Conservation (phyloP, 306 rosid genomes). For the Begonia peltatifolia region DNA sequence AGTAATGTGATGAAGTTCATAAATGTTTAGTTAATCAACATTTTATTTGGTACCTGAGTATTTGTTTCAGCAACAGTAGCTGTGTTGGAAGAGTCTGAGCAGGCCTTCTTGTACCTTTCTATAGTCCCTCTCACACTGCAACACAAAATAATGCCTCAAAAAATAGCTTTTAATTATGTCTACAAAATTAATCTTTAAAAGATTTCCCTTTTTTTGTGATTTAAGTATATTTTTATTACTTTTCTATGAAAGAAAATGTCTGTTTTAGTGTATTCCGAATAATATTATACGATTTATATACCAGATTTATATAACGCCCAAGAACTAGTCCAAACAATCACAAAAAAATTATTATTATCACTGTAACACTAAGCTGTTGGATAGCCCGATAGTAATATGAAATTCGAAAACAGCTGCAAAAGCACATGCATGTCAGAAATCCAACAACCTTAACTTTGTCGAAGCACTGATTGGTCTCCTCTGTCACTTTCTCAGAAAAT, state of each 20-base stretch:
- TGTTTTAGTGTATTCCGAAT: no score
- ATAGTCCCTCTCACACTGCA: slow-evolving; percentile 83
- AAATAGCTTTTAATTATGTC: no score
- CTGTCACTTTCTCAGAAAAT: slow-evolving; percentile 7
- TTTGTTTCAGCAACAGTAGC: slow-evolving; percentile 76
- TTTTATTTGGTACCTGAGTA: slow-evolving; percentile 36
- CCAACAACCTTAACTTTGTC: slow-evolving; percentile 20
- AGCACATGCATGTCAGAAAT: background rate
- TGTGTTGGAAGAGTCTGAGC: slow-evolving; percentile 42
- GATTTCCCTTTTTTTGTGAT: no score
- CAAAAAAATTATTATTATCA: no score
- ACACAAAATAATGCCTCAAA: background rate
- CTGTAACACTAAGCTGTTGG: no score
- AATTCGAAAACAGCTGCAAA: background rate
- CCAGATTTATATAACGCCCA: no score
- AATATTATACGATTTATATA: no score
- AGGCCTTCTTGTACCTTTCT: slow-evolving; percentile 85
- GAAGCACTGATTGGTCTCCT: slow-evolving; percentile 19
- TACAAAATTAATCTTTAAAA: no score
- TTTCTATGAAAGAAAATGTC: no score
- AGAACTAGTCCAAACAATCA: no score
- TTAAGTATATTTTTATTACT: no score
- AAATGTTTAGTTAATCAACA: background rate
- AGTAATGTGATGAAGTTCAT: background rate
- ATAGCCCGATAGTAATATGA: background rate